Evolutionary conservation across 2,329 filamentous ascomycete species (phyloP), one percentile per base, ranked within the genome.

Genomic region (Calonectria crousiana): DNA sequence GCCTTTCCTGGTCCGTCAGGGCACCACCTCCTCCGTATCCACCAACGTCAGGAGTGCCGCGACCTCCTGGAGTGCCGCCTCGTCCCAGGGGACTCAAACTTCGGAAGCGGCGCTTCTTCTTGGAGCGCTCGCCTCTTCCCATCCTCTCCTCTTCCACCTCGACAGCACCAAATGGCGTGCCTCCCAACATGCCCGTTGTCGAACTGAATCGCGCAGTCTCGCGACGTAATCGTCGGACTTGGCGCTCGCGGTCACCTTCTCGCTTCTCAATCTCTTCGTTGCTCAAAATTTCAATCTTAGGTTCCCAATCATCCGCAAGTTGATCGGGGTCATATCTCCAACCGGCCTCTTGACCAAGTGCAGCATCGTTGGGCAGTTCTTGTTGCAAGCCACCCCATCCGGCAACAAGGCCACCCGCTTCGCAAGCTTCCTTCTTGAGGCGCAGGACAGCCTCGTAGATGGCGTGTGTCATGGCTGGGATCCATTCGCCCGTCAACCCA

Each of bases 191-290:
- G 72, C 95, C 95, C 0, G 95, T 90, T 28, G 94, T 97, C 56
- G 95, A 96, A 72, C 95, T 97, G 84, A 98, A 98, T 32, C 95
- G 91, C 1, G 96, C 96, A 13, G 96, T 98, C 84, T 99, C 97
- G 82, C 97, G 90, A 71, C 97, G 91, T 76, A 98, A 86, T 73
- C 97, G 90, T 73, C 97, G 90, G 49, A 98, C 94, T 84, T 98
- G 95, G 70, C 97, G 90, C 85, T 99, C 97, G 52, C 97, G 91
- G 82, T 99, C 97, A 67, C 95, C 95, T 84, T 99, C 97, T 34
- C 97, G 92, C 87, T 98, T 98, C 85, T 99, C 97, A 69, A 99
- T 98, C 82, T 99, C 97, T 80, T 99, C 97, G 80, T 98, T 98
- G 49, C 93, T 96, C 2, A 99, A 86, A 0, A 90, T 89, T 83